Percentiles rank a stretch among this genome's conserved stretches.
Evolutionary conservation across 352 stramenopile species (phyloP).

Genomic region (Bremia lactucae): DNA sequence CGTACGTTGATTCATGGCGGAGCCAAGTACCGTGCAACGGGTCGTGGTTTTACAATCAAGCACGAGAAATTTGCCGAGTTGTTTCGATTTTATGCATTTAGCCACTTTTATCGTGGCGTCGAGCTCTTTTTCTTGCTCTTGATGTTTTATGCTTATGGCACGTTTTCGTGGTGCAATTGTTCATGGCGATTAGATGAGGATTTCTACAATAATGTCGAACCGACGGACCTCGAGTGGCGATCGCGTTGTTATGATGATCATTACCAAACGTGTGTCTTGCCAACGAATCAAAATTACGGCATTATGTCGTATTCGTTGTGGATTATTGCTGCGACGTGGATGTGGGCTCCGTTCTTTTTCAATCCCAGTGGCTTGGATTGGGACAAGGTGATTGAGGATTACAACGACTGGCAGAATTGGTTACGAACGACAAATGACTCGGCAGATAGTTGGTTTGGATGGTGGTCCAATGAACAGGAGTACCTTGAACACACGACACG

Average conservation of each 20-base stretch:
- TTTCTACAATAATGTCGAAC: conserved; percentile 71
- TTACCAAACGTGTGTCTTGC: conserved; percentile 87
- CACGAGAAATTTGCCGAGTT: conserved; percentile 96
- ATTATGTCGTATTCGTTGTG: conserved; percentile 95
- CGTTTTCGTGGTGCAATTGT: conserved; percentile 89
- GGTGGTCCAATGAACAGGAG: conserved; percentile 75
- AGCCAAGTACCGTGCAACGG: conserved; percentile 96
- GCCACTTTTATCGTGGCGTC: conserved; percentile 96
- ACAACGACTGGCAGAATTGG: conserved; percentile 91
- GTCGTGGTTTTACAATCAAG: conserved; percentile 97
- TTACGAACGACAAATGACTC: conserved; percentile 84
- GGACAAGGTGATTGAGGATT: conserved; percentile 93
- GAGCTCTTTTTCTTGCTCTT: conserved; percentile 86
- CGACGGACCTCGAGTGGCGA: conserved; percentile 65
- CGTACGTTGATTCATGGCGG: conserved; percentile 95
- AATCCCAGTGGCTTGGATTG: conserved; percentile 97
- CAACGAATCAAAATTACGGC: conserved; percentile 95
- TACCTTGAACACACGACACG: conserved; percentile 74
- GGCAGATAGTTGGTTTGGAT: conserved; percentile 79
- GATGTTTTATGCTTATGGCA: conserved; percentile 85
- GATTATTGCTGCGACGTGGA: conserved; percentile 87
- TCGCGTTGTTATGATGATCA: conserved; percentile 69
- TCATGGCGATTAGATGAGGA: conserved; percentile 58
- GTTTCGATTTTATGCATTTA: conserved; percentile 96
- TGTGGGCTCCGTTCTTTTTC: conserved; percentile 87